These are phyloP conservation scores for Citrullus colocynthis DNA, from an alignment of 306 rosid species.

Conservation along the genomic window DNA sequence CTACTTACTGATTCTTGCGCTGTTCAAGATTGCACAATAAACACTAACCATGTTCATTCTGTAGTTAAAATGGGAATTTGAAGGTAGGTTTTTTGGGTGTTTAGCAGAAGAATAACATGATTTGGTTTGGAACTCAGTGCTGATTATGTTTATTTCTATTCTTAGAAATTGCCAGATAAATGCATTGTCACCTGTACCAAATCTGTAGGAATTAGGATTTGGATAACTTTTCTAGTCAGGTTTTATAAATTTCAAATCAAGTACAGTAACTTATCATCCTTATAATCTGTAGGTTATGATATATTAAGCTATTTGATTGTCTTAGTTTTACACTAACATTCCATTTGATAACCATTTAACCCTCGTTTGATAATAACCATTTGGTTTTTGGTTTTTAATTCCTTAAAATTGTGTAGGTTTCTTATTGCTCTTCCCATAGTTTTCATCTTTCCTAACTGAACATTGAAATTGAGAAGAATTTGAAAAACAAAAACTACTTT, in stretches of 20 bases:
- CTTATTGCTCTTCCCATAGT: too few species aligned
- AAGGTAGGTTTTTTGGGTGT: background rate
- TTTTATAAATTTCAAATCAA: background rate
- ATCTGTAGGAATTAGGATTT: background rate
- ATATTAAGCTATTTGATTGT: background rate
- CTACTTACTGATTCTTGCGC: background rate
- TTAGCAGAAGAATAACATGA: background rate
- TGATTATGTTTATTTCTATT: background rate
- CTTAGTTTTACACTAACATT: background rate
- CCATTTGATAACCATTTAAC: too few species aligned
- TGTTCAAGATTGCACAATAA: background rate
- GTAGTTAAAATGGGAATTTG: background rate
- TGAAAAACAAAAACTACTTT: too few species aligned
- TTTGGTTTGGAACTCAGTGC: background rate
- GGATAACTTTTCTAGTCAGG: background rate
- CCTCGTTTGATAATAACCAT: too few species aligned
- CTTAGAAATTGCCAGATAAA: background rate
- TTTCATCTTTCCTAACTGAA: too few species aligned
- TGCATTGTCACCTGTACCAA: background rate
- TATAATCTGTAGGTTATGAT: background rate
- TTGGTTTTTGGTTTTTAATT: too few species aligned
- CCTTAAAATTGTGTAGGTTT: too few species aligned
- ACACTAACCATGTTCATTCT: background rate
- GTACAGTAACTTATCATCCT: background rate
- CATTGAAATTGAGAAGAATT: too few species aligned